Evolutionary conservation across 257 asterid genomes (phyloP).

Genomic region (Forsythia viridissima): DNA sequence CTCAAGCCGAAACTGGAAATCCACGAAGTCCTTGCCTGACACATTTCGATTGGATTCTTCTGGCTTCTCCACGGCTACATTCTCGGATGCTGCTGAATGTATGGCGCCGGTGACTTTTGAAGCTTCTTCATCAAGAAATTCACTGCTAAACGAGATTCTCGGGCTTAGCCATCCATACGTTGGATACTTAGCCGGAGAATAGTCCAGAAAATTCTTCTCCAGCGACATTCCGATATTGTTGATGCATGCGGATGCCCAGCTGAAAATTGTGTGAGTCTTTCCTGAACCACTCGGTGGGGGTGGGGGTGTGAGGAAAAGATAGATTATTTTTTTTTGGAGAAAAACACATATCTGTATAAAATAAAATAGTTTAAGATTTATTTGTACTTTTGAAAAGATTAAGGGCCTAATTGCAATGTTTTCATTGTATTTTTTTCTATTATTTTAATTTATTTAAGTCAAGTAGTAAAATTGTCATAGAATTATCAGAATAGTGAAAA

Average conservation of each 20-base stretch:
- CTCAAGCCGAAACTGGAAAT: constrained; percentile 45
- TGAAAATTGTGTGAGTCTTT: no score
- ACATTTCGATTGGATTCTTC: constrained; percentile 31
- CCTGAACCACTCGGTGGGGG: no score
- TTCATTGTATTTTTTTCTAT: no score
- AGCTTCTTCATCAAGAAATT: constrained; percentile 27
- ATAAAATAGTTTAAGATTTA: no score
- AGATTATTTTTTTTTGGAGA: no score
- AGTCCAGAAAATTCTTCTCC: constrained; percentile 45
- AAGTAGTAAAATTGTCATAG: no score
- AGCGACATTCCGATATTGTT: constrained; percentile 53
- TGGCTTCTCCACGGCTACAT: background rate
- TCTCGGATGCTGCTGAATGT: constrained; percentile 1
- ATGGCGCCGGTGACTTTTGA: background rate
- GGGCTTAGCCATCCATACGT: constrained; percentile 56
- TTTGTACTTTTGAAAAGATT: no score
- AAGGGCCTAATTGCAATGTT: no score
- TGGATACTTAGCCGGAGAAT: constrained; percentile 44
- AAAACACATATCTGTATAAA: no score
- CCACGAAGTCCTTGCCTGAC: constrained; percentile 23
- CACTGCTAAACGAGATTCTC: constrained; percentile 39
- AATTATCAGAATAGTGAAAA: no score
- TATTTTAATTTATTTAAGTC: no score
- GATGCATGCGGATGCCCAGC: constrained; percentile 76
- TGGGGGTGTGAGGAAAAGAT: no score